phyloP scores from a whole-genome alignment of 306 rosid species.

The Neltuma alba region DNA sequence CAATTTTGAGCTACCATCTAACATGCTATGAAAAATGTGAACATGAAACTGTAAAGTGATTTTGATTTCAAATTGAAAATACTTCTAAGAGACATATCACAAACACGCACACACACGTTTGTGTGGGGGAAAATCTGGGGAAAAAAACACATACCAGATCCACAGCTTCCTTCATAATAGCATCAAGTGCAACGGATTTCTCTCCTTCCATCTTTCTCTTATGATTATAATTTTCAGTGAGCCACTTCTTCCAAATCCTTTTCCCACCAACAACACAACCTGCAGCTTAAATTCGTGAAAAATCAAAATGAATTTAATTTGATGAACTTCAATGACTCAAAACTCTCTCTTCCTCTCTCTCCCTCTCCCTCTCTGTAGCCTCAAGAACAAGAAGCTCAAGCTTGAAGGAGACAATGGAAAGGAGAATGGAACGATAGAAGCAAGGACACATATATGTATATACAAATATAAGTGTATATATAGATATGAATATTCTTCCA shows the following conservation, averaged over 20 bases:
- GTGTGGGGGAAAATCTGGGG: too few relatives aligned
- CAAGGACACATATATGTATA: slow-evolving; percentile 6
- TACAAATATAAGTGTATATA: not conserved
- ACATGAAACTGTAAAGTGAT: too few relatives aligned
- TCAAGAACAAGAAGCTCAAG: not conserved
- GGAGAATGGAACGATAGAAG: not conserved
- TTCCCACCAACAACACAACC: slow-evolving; percentile 26
- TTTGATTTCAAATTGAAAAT: too few relatives aligned
- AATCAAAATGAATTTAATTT: not conserved
- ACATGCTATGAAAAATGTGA: too few relatives aligned
- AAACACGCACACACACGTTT: too few relatives aligned
- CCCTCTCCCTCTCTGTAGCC: not conserved
- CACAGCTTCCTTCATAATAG: slow-evolving; percentile 62
- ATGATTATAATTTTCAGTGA: not conserved
- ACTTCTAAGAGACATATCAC: not conserved
- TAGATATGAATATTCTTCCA: not conserved
- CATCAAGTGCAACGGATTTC: slow-evolving; percentile 54
- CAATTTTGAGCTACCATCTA: not conserved
- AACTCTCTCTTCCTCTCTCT: not conserved
- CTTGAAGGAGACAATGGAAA: not conserved
- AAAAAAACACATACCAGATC: slow-evolving; percentile 59
- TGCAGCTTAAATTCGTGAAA: not conserved
- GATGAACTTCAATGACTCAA: slow-evolving; percentile 23
- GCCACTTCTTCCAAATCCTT: not conserved
- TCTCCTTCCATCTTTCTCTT: slow-evolving; percentile 48